Evolutionary conservation across 2,329 filamentous ascomycete species (phyloP).

Genomic region (Colletotrichum sp.): DNA sequence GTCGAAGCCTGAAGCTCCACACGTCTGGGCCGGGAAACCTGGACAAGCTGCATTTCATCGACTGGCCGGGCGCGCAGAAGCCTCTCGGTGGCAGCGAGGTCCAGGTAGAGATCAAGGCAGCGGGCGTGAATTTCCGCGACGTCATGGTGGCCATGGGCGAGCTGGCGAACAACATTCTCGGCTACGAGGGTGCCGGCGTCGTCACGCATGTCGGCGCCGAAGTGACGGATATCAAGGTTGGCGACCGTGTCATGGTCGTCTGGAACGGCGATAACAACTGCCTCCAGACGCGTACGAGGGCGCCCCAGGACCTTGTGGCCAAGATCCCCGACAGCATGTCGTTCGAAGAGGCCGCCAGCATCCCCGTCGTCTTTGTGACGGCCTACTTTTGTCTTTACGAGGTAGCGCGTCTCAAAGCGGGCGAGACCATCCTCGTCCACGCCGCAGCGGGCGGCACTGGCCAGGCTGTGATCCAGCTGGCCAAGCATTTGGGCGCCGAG

Average conservation of each 20-base stretch:
- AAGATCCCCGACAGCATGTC: constrained; percentile 37
- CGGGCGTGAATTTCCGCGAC: constrained; percentile 40
- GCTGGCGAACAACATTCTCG: constrained; percentile 25
- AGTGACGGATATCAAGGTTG: constrained; percentile 1
- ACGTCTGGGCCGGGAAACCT: constrained; percentile 27
- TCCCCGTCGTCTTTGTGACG: constrained; percentile 38
- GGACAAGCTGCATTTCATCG: constrained; percentile 31
- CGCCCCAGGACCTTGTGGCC: neutral
- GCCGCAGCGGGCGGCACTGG: constrained; percentile 31
- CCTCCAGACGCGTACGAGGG: neutral
- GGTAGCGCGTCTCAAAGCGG: constrained; percentile 28
- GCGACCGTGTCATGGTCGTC: constrained; percentile 6
- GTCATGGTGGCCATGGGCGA: constrained; percentile 33
- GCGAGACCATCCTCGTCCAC: constrained; percentile 32
- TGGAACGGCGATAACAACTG: neutral
- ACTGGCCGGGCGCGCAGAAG: constrained; percentile 25
- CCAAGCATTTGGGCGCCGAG: constrained; percentile 31
- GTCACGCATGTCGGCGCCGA: constrained; percentile 23
- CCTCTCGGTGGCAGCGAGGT: constrained; percentile 26
- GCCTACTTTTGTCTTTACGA: constrained; percentile 35
- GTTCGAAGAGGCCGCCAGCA: constrained; percentile 37
- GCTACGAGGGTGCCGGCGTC: constrained; percentile 31
- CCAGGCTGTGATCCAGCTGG: constrained; percentile 29
- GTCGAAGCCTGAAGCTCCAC: neutral
- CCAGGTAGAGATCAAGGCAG: constrained; percentile 34